These are phyloP conservation scores for Centrapalus pauciflorus DNA, from an alignment of 129 eudicot species.

Conservation along the genomic window DNA sequence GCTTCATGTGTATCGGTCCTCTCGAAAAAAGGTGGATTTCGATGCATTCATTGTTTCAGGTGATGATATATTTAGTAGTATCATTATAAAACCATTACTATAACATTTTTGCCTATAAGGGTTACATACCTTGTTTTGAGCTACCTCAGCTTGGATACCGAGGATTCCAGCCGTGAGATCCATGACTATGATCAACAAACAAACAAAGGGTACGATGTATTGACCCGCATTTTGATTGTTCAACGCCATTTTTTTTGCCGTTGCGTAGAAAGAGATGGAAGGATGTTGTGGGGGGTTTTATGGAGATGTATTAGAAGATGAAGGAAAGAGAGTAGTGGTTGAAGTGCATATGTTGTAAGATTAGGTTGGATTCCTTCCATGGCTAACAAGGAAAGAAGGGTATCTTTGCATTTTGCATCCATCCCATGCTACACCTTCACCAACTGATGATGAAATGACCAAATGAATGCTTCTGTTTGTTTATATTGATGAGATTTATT, in stretches of 20 bases:
- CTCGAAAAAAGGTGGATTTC: too few relatives aligned
- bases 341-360: slow-evolving; percentile 14
- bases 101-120: too few relatives aligned
- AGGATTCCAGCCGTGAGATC: slow-evolving; percentile 81
- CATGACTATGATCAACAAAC: slow-evolving; percentile 58
- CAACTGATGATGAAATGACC: too few relatives aligned
- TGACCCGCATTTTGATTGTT: slow-evolving; percentile 11
- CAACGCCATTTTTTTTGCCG: slow-evolving; percentile 24
- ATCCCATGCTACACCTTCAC: too few relatives aligned
- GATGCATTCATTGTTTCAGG: too few relatives aligned
- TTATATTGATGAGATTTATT: too few relatives aligned
- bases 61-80: too few relatives aligned
- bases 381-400: slow-evolving; percentile 77
- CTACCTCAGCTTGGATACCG: slow-evolving; percentile 76
- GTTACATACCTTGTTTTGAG: slow-evolving; percentile 80
- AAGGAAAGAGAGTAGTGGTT: slow-evolving; percentile 19
- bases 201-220: slow-evolving; percentile 42
- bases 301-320: slow-evolving; percentile 10
- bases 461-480: too few relatives aligned
- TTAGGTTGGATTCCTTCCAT: slow-evolving; percentile 69
- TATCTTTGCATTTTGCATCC: slow-evolving; percentile 41
- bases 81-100: too few relatives aligned
- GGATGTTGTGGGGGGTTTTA: slow-evolving; percentile 19
- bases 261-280: slow-evolving; percentile 21
- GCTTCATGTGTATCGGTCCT: too few relatives aligned